A percentile compares a stretch with the other conserved stretches of the same genome.
These are phyloP conservation scores for Petunia hybrid DNA, from an alignment of 305 asterid species.

Conservation along the genomic window DNA sequence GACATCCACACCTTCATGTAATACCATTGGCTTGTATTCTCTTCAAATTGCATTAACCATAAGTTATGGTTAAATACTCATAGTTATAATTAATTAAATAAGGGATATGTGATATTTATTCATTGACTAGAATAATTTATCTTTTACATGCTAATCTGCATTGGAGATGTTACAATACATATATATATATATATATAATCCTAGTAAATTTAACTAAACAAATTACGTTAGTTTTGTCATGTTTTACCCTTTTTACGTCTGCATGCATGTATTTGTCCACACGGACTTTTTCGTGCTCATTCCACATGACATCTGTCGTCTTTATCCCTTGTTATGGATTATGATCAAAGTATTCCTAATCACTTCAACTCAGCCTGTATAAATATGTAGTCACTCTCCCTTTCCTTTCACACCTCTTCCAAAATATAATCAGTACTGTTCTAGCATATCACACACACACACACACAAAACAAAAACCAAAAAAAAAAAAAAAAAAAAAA, in stretches of 20 bases:
- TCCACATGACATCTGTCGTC: neutral
- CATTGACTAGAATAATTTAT: too few species aligned
- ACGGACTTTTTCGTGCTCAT: neutral
- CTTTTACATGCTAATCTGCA: too few species aligned
- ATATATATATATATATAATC: too few species aligned
- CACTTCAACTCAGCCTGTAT: neutral
- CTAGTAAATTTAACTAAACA: too few species aligned
- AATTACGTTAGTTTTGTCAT: neutral
- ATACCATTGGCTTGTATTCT: too few species aligned
- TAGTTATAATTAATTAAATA: too few species aligned
- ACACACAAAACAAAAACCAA: too few species aligned
- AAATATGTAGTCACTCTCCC: neutral
- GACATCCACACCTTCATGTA: too few species aligned
- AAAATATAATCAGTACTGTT: neutral
- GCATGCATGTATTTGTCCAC: neutral
- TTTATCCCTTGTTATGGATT: conserved; percentile 6
- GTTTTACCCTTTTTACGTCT: neutral
- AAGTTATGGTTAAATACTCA: too few species aligned
- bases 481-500: neutral
- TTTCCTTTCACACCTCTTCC: too few species aligned
- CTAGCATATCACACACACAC: neutral
- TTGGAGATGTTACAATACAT: neutral
- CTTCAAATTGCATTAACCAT: too few species aligned
- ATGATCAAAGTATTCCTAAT: neutral
- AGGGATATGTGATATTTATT: too few species aligned